Evolutionary conservation across 805 yeast genomes (phyloP), one percentile per base, ranked within the genome.

Genomic region (Candida broadrunensis): DNA sequence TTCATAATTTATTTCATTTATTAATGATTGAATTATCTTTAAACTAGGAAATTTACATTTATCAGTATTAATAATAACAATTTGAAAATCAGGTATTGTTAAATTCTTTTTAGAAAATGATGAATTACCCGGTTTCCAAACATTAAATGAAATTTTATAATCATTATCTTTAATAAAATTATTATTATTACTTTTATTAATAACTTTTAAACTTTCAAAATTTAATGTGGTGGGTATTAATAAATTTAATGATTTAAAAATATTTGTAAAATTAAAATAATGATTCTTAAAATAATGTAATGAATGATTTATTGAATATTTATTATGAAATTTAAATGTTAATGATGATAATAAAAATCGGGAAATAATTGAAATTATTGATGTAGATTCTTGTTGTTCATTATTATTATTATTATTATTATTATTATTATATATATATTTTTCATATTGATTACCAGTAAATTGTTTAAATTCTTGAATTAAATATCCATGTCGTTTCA

Each of bases 401-500:
- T 8, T 9, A 9, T 13, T 8, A 26, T 9, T 26, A 13, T 5
- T 26, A 5, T 8, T 26, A 13, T 9, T n/a, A 11, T 8, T 5
- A 26, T 26, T 11, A 5, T 7, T 13, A 13, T 26, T 8, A 26
- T 26, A 8, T 5, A 7, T 26, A 26, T 26, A 26, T 26, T n/a
- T 26, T 5, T 26, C 14, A 5, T 5, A 5, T n/a, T 26, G 29
- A 11, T 8, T 11, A 7, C 9, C 6, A 11, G 29, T 26, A 9
- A 26, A 26, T 26, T 26, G 14, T 11, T n/a, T 8, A 26, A 11
- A 52, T 19, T 55, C 60, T 33, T 51, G 58, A 14, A 87, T 85
- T 16, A 85, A 73, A 55, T 83, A 90, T 0, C 97, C 97, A 38
- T 80, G 72, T 54, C 95, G 75, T 51, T 84, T 85, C 51, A 90